Percentiles rank a stretch among this genome's conserved stretches.
Conservation (phyloP, 192 early-diverging fungal genomes). For the Coemansia brasiliensis region DNA sequence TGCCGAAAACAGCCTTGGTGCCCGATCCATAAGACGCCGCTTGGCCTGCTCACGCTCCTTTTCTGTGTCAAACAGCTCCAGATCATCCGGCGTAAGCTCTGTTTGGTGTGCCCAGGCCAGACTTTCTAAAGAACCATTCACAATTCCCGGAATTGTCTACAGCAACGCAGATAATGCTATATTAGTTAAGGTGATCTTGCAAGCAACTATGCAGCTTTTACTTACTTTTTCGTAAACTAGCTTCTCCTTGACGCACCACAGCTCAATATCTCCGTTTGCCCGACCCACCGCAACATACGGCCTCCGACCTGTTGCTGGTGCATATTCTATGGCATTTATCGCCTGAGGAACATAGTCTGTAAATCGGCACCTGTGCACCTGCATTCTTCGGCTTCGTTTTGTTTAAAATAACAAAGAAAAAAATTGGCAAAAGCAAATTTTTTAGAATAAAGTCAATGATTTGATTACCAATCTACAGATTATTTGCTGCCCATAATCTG, state of each 20-base stretch:
- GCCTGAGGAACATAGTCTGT: constrained; percentile 82
- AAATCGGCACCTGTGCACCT: constrained; percentile 84
- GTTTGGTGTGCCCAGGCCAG: constrained; percentile 84
- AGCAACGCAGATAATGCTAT: not conserved
- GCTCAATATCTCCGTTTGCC: constrained; percentile 90
- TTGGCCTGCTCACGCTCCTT: constrained; percentile 57
- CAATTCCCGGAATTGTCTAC: constrained; percentile 78
- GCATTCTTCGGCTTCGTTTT: constrained; percentile 39
- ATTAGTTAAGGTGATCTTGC: not conserved
- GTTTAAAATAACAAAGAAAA: not conserved
- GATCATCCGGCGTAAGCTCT: constrained; percentile 59
- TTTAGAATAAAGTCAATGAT: not conserved
- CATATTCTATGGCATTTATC: constrained; percentile 80
- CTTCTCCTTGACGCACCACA: constrained; percentile 75
- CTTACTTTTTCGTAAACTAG: constrained; percentile 80
- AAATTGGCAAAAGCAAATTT: not conserved
- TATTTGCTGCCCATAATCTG: not conserved
- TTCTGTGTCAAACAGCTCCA: constrained; percentile 67
- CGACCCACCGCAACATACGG: constrained; percentile 78
- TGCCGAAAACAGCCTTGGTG: constrained; percentile 82
- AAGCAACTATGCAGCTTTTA: not conserved
- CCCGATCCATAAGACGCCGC: constrained; percentile 52
- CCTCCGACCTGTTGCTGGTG: constrained; percentile 58
- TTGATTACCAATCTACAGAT: not conserved
- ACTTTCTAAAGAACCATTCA: constrained; percentile 73